Conservation (phyloP, 768 basidiomycete species). For the Suillus brevipes region DNA sequence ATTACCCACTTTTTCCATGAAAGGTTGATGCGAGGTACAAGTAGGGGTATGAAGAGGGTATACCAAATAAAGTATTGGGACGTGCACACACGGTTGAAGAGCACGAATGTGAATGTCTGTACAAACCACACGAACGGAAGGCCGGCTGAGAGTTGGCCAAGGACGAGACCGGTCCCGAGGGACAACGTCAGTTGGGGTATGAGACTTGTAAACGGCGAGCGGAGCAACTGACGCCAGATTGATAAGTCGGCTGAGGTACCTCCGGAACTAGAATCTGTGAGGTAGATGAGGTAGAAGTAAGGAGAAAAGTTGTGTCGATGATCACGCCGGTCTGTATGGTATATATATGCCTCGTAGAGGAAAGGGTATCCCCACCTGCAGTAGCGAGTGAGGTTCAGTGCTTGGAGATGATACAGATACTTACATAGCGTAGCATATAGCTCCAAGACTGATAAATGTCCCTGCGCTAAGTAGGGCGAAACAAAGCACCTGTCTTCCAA, state of each 20-base stretch:
- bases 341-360: constrained; percentile 88
- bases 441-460: constrained; percentile 65
- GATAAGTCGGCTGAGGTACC: constrained; percentile 22
- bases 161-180: constrained; percentile 69
- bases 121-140: constrained; percentile 87
- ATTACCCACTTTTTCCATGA: constrained; percentile 41
- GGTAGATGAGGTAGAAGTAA: constrained; percentile 94
- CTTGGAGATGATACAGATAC: constrained; percentile 30
- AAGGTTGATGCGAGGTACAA: constrained; percentile 67
- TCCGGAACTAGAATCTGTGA: constrained; percentile 61
- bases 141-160: constrained; percentile 57
- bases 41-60: constrained; percentile 80
- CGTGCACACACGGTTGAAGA: constrained; percentile 98
- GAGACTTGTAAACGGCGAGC: constrained; percentile 81
- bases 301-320: constrained; percentile 99
- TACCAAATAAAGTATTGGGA: constrained; percentile 99
- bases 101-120: constrained; percentile 88
- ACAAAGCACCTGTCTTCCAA: constrained; percentile 53
- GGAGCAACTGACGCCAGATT: constrained; percentile 45
- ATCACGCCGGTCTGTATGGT: constrained; percentile 88
- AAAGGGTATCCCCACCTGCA: constrained; percentile 93
- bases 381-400: constrained; percentile 3
- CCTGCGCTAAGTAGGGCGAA: constrained; percentile 71
- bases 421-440: constrained; percentile 72
- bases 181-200: constrained; percentile 79